phyloP scores from a whole-genome alignment of 345 rosid species.

The Acer yangbiense region DNA sequence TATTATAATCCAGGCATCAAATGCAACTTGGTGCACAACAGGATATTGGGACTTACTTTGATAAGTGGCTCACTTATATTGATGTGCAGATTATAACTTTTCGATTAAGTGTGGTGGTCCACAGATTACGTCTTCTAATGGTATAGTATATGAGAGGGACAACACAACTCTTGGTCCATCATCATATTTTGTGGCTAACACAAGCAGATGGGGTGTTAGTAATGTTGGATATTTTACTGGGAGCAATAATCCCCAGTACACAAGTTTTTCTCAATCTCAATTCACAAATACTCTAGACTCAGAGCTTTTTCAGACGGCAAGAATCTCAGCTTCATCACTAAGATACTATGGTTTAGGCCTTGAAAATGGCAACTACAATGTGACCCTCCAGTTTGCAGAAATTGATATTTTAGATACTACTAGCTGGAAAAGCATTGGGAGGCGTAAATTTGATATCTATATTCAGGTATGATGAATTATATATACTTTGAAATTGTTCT shows the following conservation, averaged over 20 bases:
- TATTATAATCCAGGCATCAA: background rate
- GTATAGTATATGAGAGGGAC: slow-evolving; percentile 48
- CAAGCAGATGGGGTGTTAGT: slow-evolving; percentile 62
- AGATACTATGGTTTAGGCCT: slow-evolving; percentile 50
- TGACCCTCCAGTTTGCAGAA: slow-evolving; percentile 55
- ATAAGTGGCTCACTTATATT: background rate
- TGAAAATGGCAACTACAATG: slow-evolving; percentile 31
- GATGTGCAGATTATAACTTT: slow-evolving; percentile 33
- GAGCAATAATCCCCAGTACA: background rate
- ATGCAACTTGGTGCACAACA: background rate
- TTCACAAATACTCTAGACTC: slow-evolving; percentile 35
- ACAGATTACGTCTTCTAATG: slow-evolving; percentile 14
- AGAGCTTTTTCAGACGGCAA: slow-evolving; percentile 42
- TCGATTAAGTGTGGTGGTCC: slow-evolving; percentile 39
- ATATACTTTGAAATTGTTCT: background rate
- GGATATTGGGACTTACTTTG: background rate
- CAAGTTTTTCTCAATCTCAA: background rate
- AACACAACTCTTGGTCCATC: slow-evolving; percentile 41
- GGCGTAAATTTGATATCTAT: slow-evolving; percentile 52
- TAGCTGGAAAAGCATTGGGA: slow-evolving; percentile 51
- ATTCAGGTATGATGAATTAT: slow-evolving; percentile 38
- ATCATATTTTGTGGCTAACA: slow-evolving; percentile 37
- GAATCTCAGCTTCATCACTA: slow-evolving; percentile 40
- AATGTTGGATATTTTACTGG: slow-evolving; percentile 47
- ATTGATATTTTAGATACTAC: slow-evolving; percentile 33